phyloP scores from a whole-genome alignment of 1,284 basidiomycete genomes.

The Sporisorium graminicola region DNA sequence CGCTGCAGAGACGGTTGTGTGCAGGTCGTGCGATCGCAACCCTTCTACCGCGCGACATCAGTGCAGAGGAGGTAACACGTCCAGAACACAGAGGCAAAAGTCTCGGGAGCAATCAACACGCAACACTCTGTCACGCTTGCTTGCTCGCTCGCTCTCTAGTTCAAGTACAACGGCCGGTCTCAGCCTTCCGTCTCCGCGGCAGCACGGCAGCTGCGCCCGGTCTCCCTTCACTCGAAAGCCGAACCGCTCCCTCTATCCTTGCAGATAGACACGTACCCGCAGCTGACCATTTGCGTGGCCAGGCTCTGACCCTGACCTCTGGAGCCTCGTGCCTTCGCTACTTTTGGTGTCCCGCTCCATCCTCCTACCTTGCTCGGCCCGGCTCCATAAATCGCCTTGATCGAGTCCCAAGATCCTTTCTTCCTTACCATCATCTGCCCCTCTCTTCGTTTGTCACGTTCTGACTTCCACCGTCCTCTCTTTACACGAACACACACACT shows the following conservation, averaged over 20 bases:
- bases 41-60: neutral
- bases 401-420: neutral
- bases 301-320: neutral
- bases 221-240: neutral
- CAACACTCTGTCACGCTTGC: neutral
- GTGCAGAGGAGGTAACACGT: neutral
- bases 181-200: neutral
- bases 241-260: neutral
- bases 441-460: neutral
- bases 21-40: constrained; percentile 9
- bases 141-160: neutral
- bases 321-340: no score
- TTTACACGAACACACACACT: neutral
- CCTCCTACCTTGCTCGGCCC: neutral
- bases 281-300: neutral
- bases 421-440: neutral
- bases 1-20: neutral
- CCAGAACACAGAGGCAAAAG: neutral
- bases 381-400: neutral
- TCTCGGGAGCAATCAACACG: neutral
- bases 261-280: neutral
- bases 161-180: neutral
- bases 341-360: neutral
- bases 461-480: neutral
- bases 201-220: neutral